Base-by-base conservation (phyloP, 1,284 basidiomycete genomes). In the Pseudozyma sp. region DNA sequence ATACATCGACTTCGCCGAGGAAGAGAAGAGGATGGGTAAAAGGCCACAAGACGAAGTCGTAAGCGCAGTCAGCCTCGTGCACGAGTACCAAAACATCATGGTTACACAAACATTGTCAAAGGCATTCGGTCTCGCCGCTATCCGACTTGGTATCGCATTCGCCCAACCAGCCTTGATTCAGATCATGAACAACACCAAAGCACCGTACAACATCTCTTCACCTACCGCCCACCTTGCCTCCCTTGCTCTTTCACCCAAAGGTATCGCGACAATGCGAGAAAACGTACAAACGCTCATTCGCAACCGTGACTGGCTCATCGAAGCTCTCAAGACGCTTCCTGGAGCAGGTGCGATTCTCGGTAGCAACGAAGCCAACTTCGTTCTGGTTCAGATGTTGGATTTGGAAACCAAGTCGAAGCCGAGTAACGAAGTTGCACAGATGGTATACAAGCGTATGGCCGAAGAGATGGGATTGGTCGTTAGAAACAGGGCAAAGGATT, bases 91-190 rank as follows among this genome's bases (percentile, higher is more conserved):
- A 14, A 99, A 99, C 83, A 77, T 99, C 6, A 92, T 93, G 79
- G 95, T 99, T 13, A 90, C 94, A 87, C 97, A 99, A 84, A 99
- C 96, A 0, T 87, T 98, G 36, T 96, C 93, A 86, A 99, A 99
- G 85, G 92, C 94, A 76, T 98, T 97, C 76, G 97, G 96, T 5
- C 88, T 99, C 2, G 97, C 97, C 5, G 95, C 92, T 7, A 97
- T 99, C 80, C 89, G 95, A 50, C 87, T 99, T 31, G 96, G 97
- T 2, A 90, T 96, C 63, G 94, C 94, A 0, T 88, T 97, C 68
- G 93, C 94, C 3, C 92, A 95, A 75, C 94, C 94, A 0, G 90
- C 93, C 0, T 87, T 98, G 18, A 91, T 97, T 52, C 95, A 96
- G 83, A 90, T 98, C 77, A 90, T 99, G 69, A 91, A 91, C 80